Evolutionary conservation across 1,284 basidiomycete genomes (phyloP).

Genomic region (Tilletia walkeri): DNA sequence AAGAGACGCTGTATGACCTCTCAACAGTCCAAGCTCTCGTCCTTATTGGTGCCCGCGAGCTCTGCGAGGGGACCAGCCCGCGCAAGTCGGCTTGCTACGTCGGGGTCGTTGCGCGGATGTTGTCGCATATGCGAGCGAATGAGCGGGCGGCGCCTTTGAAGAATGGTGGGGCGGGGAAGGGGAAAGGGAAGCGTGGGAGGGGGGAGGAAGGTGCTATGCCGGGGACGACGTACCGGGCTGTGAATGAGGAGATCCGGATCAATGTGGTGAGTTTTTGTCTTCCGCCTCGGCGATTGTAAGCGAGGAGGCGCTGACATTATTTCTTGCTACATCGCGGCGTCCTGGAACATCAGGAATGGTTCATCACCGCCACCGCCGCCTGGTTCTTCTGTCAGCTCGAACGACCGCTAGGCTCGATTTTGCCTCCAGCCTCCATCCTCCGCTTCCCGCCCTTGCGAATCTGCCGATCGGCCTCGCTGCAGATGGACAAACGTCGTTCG

Average conservation of each 20-base stretch:
- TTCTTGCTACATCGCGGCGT: neutral
- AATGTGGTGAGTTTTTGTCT: neutral
- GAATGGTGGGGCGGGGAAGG: no score
- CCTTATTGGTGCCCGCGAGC: neutral
- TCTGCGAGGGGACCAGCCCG: conserved; percentile 10
- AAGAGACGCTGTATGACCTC: neutral
- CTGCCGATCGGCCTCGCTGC: neutral
- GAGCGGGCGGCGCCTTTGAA: conserved; percentile 2
- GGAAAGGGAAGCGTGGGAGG: no score
- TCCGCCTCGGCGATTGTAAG: no score
- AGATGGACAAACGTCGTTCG: conserved; percentile 6
- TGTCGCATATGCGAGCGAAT: conserved; percentile 13
- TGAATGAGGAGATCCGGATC: conserved; percentile 16
- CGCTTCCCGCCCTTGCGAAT: conserved; percentile 13
- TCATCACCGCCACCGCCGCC: conserved; percentile 8
- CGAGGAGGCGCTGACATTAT: neutral
- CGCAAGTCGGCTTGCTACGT: conserved; percentile 10
- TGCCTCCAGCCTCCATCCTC: conserved; percentile 5
- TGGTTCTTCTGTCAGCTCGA: conserved; percentile 18
- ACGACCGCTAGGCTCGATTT: neutral
- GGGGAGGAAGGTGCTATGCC: neutral
- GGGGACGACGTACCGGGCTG: conserved; percentile 6
- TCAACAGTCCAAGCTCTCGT: conserved; percentile 4
- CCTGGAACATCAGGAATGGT: conserved; percentile 2
- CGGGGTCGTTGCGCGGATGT: conserved; percentile 10